Base-by-base conservation (phyloP, 257 asterid genomes). In the Penstemon barbatus region DNA sequence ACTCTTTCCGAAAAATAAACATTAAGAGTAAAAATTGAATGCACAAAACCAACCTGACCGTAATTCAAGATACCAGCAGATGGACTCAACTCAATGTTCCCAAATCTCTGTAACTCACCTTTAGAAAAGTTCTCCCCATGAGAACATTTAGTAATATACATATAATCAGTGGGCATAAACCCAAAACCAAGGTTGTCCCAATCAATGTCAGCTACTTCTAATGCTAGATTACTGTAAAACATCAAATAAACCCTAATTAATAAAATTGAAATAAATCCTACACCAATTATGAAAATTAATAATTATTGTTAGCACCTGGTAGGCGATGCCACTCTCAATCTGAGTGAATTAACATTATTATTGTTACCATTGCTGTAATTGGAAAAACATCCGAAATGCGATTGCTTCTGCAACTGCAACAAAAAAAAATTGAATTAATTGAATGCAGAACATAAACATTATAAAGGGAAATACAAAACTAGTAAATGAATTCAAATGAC, bases 51-150 rank as follows among this genome's bases (percentile, higher is more conserved):
- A 72, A 94, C 97, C 96, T 94, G 96, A 5, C 99, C 97, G n/a
- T 94, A 94, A 63, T 94, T 94, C 76, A 94, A 80, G 78, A 91
- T 76, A 42, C 97, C 96, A 51, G 97, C 80, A 65, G 93, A 91
- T 11, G 99, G 97, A 81, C 88, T 94, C 92, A 94, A 75, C 83
- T 91, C 97, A 63, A 91, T 87, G 85, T 94, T 94, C 69, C 97
- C 96, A 74, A 94, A 94, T 55, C 93, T 75, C 77, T 81, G 87
- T 55, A 94, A 79, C 73, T 86, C 96, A 19, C 96, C 99, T 43
- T 82, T 78, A 3, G 87, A 61, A 74, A 94, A 94, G 63, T 63
- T 59, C 59, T 83, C 96, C 2, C 86, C 95, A 77, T 75, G 84
- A 62, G 92, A 63, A 77, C 99, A 94, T 70, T 87, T 91, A 95